phyloP scores from a whole-genome alignment of 2,329 filamentous ascomycete genomes.

The Rutstroemia sp. region DNA sequence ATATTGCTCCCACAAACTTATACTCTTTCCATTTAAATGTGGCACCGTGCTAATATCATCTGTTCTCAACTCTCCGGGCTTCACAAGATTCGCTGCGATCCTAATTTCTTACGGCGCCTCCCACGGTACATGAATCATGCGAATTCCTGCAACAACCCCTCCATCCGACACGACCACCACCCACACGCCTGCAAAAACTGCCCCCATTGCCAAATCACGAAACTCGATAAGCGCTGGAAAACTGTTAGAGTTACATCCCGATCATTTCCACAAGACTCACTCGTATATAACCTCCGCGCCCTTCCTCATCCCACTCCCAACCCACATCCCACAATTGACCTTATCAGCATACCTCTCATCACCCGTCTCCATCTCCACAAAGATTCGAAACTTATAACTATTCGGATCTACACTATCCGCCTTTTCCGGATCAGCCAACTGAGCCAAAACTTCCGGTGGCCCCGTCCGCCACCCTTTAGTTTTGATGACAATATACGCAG shows the following conservation, averaged over 20 bases:
- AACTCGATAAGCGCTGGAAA: constrained; percentile 17
- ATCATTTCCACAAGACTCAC: constrained; percentile 23
- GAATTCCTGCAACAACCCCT: too few relatives aligned
- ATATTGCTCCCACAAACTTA: too few relatives aligned
- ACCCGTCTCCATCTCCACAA: constrained; percentile 42
- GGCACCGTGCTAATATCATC: too few relatives aligned
- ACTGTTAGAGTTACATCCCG: not conserved
- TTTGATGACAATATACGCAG: constrained; percentile 39
- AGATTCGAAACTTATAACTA: constrained; percentile 41
- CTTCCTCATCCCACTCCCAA: constrained; percentile 41
- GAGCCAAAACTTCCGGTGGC: constrained; percentile 32
- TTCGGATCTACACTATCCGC: constrained; percentile 26
- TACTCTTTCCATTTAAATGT: too few relatives aligned
- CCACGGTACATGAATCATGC: too few relatives aligned
- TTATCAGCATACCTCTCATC: constrained; percentile 42
- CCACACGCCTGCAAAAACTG: too few relatives aligned
- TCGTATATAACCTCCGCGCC: constrained; percentile 40
- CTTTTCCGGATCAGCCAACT: constrained; percentile 20
- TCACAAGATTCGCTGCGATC: too few relatives aligned
- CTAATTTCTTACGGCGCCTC: too few relatives aligned
- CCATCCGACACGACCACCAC: too few relatives aligned
- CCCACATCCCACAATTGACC: constrained; percentile 43
- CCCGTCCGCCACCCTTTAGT: constrained; percentile 42
- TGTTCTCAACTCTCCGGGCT: too few relatives aligned
- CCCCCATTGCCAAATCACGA: not conserved